These are phyloP conservation scores for Cerrena zonata DNA, from an alignment of 1,284 basidiomycete genomes.

Conservation along the genomic window DNA sequence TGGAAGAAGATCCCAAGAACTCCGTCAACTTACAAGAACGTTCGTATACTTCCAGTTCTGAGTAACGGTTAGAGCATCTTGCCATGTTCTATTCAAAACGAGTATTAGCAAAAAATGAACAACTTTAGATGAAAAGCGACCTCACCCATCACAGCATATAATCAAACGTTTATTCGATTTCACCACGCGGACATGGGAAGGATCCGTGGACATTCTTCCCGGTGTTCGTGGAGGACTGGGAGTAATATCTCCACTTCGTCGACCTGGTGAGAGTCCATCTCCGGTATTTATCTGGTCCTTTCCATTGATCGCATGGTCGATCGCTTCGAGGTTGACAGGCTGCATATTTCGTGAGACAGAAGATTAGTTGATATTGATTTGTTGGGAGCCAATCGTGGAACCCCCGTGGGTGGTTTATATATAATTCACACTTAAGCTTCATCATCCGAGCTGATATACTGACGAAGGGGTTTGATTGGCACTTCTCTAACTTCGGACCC, in stretches of 20 bases:
- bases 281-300: no score
- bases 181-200: not conserved
- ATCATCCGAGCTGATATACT: no score
- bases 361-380: no score
- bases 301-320: not conserved
- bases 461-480: no score
- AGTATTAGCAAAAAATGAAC: not conserved
- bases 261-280: not conserved
- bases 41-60: slow-evolving; percentile 58
- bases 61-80: slow-evolving; percentile 41
- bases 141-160: slow-evolving; percentile 68
- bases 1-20: not conserved
- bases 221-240: not conserved
- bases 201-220: not conserved
- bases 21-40: slow-evolving; percentile 41
- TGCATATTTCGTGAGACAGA: not conserved
- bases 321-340: not conserved
- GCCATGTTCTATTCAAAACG: slow-evolving; percentile 28
- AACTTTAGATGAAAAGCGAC: slow-evolving; percentile 3
- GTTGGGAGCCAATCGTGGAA: no score
- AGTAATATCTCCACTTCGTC: not conserved
- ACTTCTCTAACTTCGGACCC: no score
- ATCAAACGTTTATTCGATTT: slow-evolving; percentile 50
- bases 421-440: no score
- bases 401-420: no score